phyloP scores from a whole-genome alignment of 371 early-diverging fungal species.

The Mucor ambiguus region DNA sequence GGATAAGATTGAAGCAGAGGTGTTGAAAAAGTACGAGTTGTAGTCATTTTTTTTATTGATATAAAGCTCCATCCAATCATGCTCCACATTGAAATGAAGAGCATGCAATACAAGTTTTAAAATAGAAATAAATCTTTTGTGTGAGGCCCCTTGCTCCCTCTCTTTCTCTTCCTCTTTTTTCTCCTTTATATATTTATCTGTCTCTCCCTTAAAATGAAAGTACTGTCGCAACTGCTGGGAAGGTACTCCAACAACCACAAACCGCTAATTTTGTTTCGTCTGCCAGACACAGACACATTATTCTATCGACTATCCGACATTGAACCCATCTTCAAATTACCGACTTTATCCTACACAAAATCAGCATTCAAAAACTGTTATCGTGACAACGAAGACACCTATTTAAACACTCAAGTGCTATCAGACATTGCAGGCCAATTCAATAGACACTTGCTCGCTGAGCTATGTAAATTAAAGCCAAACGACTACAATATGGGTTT shows the following conservation, averaged over 20 bases:
- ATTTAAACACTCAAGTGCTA: conserved; percentile 23
- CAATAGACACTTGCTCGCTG: conserved; percentile 17
- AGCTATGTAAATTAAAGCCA: conserved; percentile 29
- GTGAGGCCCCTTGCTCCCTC: background rate
- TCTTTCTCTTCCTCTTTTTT: background rate
- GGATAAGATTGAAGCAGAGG: conserved; percentile 45
- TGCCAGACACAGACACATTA: conserved; percentile 20
- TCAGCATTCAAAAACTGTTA: conserved; percentile 20
- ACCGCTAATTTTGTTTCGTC: conserved; percentile 24
- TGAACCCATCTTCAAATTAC: conserved; percentile 25
- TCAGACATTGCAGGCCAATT: conserved; percentile 20
- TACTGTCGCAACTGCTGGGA: conserved; percentile 23
- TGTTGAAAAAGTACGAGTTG: conserved; percentile 44
- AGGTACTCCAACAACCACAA: conserved; percentile 26
- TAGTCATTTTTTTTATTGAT: conserved; percentile 1
- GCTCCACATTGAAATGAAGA: background rate
- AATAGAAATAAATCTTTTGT: conserved; percentile 4
- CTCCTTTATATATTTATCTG: background rate
- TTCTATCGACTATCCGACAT: conserved; percentile 30
- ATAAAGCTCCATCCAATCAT: background rate
- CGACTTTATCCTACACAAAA: conserved; percentile 15
- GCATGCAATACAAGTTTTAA: conserved; percentile 1
- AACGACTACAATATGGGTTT: conserved; percentile 28
- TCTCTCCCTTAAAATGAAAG: conserved; percentile 12
- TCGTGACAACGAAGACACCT: conserved; percentile 31